Conservation (phyloP, 2,329 filamentous ascomycete genomes). For the Fusarium chuoi region DNA sequence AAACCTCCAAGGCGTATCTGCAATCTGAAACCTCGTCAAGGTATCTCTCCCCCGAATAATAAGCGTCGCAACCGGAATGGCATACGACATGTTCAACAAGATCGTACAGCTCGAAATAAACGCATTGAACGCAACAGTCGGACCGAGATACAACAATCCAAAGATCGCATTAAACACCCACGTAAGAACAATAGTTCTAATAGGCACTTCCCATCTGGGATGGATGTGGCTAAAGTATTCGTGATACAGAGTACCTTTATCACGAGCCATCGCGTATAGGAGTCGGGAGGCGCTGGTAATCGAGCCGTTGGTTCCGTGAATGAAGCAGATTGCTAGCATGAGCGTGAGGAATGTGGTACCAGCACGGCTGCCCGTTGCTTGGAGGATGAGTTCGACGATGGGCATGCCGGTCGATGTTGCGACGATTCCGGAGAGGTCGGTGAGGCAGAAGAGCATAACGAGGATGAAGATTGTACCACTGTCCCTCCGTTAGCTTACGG, state of each 20-base stretch:
- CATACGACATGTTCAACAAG: constrained; percentile 34
- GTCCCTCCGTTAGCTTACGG: not conserved
- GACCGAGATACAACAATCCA: constrained; percentile 30
- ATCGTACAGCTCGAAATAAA: constrained; percentile 37
- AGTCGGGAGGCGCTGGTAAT: constrained; percentile 56
- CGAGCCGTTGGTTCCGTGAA: constrained; percentile 58
- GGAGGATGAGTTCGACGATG: constrained; percentile 57
- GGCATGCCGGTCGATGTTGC: constrained; percentile 55
- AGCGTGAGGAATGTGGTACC: constrained; percentile 55
- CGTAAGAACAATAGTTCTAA: constrained; percentile 16
- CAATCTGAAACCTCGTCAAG: not conserved
- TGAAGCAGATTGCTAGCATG: constrained; percentile 55
- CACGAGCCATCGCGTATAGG: constrained; percentile 48
- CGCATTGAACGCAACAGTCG: constrained; percentile 33
- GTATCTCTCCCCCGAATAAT: constrained; percentile 14
- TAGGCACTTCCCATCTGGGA: constrained; percentile 22
- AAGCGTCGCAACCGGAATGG: constrained; percentile 26
- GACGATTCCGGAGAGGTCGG: constrained; percentile 50
- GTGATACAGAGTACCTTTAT: constrained; percentile 27
- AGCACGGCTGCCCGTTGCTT: constrained; percentile 53
- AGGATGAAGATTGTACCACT: constrained; percentile 53
- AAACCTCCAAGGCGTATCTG: constrained; percentile 22
- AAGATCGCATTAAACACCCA: constrained; percentile 34
- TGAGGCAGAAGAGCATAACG: constrained; percentile 55
- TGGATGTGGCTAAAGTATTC: constrained; percentile 29